Evolutionary conservation across 179 eudicot genomes (phyloP).

Genomic region (Vitellaria paradoxa): DNA sequence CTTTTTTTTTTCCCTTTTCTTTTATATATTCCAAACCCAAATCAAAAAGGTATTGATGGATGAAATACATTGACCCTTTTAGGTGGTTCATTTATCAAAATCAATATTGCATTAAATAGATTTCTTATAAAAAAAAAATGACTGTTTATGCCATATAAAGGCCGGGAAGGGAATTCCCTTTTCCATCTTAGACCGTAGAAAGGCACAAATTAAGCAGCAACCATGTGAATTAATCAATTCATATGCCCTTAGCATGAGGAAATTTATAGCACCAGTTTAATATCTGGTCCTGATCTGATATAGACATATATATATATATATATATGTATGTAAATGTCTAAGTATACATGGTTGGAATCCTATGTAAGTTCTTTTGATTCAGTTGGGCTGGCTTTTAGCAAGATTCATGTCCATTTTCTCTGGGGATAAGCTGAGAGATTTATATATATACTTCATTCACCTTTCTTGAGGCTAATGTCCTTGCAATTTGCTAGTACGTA

Average conservation of each 20-base stretch:
- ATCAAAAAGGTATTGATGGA: constrained; percentile 7
- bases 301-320: no score
- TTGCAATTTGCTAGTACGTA: no score
- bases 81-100: background rate
- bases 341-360: constrained; percentile 19
- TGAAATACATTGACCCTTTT: background rate
- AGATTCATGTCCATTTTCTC: constrained; percentile 16
- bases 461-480: constrained; percentile 10
- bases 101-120: background rate
- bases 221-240: no score
- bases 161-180: no score
- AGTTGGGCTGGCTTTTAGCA: background rate
- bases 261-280: background rate
- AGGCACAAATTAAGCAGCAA: no score
- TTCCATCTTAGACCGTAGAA: no score
- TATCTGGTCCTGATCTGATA: background rate
- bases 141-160: no score
- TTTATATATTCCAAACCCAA: constrained; percentile 27
- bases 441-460: constrained; percentile 9
- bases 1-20: constrained; percentile 11
- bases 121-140: background rate
- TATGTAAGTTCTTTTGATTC: constrained; percentile 19
- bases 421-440: constrained; percentile 15
- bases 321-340: background rate
- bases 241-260: background rate